Evolutionary conservation across 225 moss, liverwort and hornwort species (phyloP).

Genomic region (Thuidium tamariscinum): DNA sequence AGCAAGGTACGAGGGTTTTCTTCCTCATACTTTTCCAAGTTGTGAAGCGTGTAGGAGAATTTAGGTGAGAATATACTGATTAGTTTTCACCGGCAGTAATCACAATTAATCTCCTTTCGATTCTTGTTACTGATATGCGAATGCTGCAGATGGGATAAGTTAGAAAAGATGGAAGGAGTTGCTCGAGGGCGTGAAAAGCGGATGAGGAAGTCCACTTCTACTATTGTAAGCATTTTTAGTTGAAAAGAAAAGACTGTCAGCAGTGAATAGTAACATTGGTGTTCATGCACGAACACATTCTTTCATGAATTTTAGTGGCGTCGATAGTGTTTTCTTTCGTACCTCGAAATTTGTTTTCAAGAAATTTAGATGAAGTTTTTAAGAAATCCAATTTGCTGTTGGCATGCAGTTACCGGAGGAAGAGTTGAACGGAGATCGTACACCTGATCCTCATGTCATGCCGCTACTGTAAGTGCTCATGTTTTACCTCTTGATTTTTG

Average conservation of each 20-base stretch:
- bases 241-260: not conserved
- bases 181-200: slow-evolving; percentile 54
- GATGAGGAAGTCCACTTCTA: slow-evolving; percentile 43
- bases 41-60: not conserved
- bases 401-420: slow-evolving; percentile 30
- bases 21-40: not conserved
- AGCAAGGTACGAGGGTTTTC: slow-evolving; percentile 30
- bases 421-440: not conserved
- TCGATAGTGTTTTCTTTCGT: not conserved
- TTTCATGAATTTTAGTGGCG: not conserved
- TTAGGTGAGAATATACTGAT: not conserved
- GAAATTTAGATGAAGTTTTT: not conserved
- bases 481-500: not conserved
- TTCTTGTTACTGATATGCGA: not conserved
- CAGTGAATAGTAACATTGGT: not conserved
- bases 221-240: slow-evolving; percentile 33
- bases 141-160: slow-evolving; percentile 62
- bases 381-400: not conserved
- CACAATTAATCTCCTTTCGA: not conserved
- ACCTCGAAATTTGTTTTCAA: not conserved
- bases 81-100: not conserved
- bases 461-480: slow-evolving; percentile 51
- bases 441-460: slow-evolving; percentile 34
- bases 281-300: not conserved
- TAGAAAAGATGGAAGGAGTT: slow-evolving; percentile 50